Percentiles rank a stretch among this genome's conserved stretches.
Evolutionary conservation across 768 basidiomycete genomes (phyloP).

Genomic region (Trametes meyenii): DNA sequence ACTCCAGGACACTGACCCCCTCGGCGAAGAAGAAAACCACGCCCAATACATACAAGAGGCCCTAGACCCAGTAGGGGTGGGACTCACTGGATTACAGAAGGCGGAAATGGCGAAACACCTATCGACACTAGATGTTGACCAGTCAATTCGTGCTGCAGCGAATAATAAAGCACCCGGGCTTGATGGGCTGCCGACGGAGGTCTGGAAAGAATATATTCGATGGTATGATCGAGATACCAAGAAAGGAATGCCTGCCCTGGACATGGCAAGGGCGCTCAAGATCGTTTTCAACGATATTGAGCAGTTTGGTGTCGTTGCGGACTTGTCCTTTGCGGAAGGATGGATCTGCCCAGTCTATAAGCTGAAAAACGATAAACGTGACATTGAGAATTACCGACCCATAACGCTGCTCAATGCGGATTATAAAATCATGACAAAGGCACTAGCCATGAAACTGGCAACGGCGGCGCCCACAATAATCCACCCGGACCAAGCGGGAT

Average conservation of each 20-base stretch:
- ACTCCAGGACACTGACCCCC: too few species aligned
- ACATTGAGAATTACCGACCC: conserved; percentile 23
- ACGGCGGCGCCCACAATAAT: conserved; percentile 30
- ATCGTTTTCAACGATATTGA: conserved; percentile 8
- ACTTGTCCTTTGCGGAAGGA: conserved; percentile 33
- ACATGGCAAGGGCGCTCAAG: neutral
- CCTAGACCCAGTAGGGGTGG: too few species aligned
- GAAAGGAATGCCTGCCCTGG: neutral
- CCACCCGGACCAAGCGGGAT: conserved; percentile 43
- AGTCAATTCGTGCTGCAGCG: too few species aligned
- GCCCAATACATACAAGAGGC: too few species aligned
- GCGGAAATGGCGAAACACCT: too few species aligned
- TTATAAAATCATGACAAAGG: conserved; percentile 30
- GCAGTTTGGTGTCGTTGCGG: neutral
- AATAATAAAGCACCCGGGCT: too few species aligned
- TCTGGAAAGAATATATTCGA: conserved; percentile 20
- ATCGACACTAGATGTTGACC: too few species aligned
- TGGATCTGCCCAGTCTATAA: conserved; percentile 45
- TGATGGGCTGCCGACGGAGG: too few species aligned
- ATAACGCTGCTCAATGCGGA: conserved; percentile 33
- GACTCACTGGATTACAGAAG: too few species aligned
- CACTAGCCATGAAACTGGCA: conserved; percentile 28
- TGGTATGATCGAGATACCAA: neutral
- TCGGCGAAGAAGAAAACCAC: too few species aligned
- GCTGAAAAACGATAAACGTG: conserved; percentile 30